Percentiles rank a stretch among this genome's conserved stretches.
Evolutionary conservation across 441 rosid genomes (phyloP).

Genomic region (Metrosideros polymorpha): DNA sequence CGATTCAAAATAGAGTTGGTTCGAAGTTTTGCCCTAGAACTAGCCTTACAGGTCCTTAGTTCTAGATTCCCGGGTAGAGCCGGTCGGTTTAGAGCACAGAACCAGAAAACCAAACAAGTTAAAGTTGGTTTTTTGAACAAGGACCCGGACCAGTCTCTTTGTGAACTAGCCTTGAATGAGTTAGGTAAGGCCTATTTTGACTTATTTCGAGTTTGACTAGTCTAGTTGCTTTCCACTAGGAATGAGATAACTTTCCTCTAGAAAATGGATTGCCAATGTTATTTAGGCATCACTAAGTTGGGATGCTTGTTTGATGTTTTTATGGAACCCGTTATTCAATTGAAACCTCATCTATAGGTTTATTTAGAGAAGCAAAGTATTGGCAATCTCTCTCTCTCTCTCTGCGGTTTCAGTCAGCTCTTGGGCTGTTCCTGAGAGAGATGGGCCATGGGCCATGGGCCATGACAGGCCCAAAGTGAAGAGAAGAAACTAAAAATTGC

Average conservation of each 20-base stretch:
- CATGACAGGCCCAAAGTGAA: background rate
- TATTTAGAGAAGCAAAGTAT: no score
- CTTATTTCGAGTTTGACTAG: accelerated
- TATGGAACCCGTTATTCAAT: background rate
- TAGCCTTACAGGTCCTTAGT: background rate
- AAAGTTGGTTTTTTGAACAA: background rate
- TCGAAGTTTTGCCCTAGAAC: no score
- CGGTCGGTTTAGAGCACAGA: accelerated
- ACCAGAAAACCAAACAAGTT: accelerated
- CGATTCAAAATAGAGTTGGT: no score
- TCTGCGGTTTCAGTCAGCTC: background rate
- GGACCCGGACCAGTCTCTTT: accelerated
- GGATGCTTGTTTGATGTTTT: background rate
- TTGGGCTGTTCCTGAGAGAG: background rate
- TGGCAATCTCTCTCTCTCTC: background rate
- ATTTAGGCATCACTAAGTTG: background rate
- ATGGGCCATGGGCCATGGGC: background rate
- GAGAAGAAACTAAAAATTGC: background rate
- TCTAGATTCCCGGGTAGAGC: background rate
- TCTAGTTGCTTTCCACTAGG: background rate
- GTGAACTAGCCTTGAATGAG: background rate
- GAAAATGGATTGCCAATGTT: background rate
- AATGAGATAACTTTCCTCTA: background rate
- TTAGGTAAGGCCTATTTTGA: background rate
- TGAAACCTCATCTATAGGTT: background rate